Percentiles rank a stretch among this genome's conserved stretches.
Conservation (phyloP, 2,329 filamentous ascomycete genomes). For the Pyrenophora graminea region DNA sequence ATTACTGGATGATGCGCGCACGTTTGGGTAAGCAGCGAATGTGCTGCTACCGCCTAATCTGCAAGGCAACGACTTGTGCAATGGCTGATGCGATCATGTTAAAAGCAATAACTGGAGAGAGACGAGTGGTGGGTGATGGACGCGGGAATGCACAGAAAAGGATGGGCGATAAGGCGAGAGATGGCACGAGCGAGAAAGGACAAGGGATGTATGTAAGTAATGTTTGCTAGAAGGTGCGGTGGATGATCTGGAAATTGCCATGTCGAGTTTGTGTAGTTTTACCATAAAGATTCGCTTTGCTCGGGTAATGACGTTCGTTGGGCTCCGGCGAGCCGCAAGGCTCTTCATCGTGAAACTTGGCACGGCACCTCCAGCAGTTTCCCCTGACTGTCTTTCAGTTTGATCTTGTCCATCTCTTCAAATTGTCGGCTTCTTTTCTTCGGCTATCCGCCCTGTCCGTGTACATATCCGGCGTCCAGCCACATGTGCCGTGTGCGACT, state of each 20-base stretch:
- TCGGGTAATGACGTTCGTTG: slow-evolving; percentile 15
- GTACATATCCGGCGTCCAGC: too few species aligned
- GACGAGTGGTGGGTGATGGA: not conserved
- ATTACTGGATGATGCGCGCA: slow-evolving; percentile 31
- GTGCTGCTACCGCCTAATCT: slow-evolving; percentile 27
- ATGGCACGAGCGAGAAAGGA: not conserved
- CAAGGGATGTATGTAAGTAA: not conserved
- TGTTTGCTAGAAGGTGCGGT: not conserved
- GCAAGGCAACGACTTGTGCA: slow-evolving; percentile 18
- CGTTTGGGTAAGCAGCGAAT: slow-evolving; percentile 33
- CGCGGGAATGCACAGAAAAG: slow-evolving; percentile 12
- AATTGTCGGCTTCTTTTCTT: too few species aligned
- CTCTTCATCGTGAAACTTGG: slow-evolving; percentile 20
- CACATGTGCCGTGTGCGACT: too few species aligned
- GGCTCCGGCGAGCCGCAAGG: slow-evolving; percentile 2
- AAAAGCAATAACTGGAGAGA: slow-evolving; percentile 20
- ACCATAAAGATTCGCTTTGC: too few species aligned
- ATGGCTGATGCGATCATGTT: slow-evolving; percentile 24
- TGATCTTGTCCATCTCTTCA: not conserved
- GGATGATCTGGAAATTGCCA: not conserved
- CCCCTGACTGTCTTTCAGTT: not conserved
- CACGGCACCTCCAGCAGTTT: slow-evolving; percentile 13
- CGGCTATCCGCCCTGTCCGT: too few species aligned
- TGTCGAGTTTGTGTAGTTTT: not conserved
- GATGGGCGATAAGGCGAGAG: not conserved